A percentile compares a stretch with the other conserved stretches of the same genome.
phyloP scores from a whole-genome alignment of 306 rosid species.

The Cicer chorassanicum region DNA sequence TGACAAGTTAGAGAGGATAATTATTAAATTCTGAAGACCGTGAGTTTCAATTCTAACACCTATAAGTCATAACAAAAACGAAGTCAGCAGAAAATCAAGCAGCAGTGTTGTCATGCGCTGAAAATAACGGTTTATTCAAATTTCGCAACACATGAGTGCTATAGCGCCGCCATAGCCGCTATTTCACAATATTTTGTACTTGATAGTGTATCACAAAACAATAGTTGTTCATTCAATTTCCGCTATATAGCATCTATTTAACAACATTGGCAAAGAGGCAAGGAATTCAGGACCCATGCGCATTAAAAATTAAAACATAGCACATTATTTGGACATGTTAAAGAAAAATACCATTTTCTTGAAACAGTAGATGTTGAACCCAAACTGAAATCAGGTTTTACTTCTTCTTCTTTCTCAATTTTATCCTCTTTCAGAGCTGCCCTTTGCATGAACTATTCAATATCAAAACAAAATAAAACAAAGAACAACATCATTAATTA shows the following conservation, averaged over 20 bases:
- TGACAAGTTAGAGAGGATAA: not conserved
- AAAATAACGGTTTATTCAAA: too few species aligned
- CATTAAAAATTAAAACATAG: constrained; percentile 14
- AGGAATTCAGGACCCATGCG: not conserved
- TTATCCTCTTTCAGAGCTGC: constrained; percentile 70
- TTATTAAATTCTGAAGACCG: not conserved
- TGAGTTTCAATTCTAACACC: constrained; percentile 8
- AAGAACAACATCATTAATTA: not conserved
- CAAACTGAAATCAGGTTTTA: constrained; percentile 55
- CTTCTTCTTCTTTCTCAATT: constrained; percentile 63
- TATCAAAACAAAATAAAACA: constrained; percentile 18
- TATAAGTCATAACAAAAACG: not conserved
- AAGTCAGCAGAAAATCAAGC: not conserved
- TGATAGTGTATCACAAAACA: too few species aligned
- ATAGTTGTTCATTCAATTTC: too few species aligned
- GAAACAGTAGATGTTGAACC: constrained; percentile 44
- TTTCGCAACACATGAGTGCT: too few species aligned
- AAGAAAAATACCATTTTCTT: constrained; percentile 65
- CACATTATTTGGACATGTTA: not conserved
- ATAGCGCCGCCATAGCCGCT: too few species aligned
- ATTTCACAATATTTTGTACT: too few species aligned
- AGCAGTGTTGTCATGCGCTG: not conserved
- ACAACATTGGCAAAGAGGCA: too few species aligned
- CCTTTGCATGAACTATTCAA: constrained; percentile 85
- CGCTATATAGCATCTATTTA: too few species aligned